Conservation (phyloP, 192 early-diverging fungal genomes). For the Coemansia furcata region DNA sequence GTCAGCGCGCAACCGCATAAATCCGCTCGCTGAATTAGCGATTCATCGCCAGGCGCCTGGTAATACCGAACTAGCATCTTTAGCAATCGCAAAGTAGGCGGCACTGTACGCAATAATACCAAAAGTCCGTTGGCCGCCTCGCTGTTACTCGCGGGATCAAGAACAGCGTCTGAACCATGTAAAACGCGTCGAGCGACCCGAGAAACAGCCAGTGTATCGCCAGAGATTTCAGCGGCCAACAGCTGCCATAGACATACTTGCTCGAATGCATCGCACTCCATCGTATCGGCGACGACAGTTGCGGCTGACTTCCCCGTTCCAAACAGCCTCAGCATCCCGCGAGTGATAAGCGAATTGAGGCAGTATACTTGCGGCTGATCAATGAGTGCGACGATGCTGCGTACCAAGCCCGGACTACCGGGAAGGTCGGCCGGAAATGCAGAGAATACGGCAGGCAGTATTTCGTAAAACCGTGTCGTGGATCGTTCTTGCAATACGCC, state of each 20-base stretch:
- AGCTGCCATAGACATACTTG: slow-evolving; percentile 63
- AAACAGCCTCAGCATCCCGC: slow-evolving; percentile 29
- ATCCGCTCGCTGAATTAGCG: slow-evolving; percentile 6
- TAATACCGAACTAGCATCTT: neutral
- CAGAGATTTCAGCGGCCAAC: slow-evolving; percentile 44
- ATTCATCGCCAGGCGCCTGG: neutral
- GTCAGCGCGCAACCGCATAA: slow-evolving; percentile 33
- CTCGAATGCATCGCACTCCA: slow-evolving; percentile 56
- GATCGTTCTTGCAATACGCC: slow-evolving; percentile 52
- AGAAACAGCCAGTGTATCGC: slow-evolving; percentile 3
- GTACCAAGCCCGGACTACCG: slow-evolving; percentile 31
- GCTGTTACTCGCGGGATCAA: slow-evolving; percentile 29
- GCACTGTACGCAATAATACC: slow-evolving; percentile 41
- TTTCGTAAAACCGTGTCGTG: slow-evolving; percentile 34
- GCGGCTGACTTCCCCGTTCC: slow-evolving; percentile 5
- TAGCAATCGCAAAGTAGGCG: slow-evolving; percentile 15
- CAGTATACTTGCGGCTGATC: slow-evolving; percentile 55
- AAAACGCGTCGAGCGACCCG: slow-evolving; percentile 19
- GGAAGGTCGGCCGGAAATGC: slow-evolving; percentile 41
- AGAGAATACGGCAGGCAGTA: slow-evolving; percentile 33
- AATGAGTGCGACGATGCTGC: slow-evolving; percentile 42
- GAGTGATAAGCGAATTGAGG: slow-evolving; percentile 20
- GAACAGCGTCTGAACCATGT: neutral
- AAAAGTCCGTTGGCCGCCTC: slow-evolving; percentile 55
- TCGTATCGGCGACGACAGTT: slow-evolving; percentile 13